Conservation (phyloP, 106 monocot species). For the Posidonia australis region DNA sequence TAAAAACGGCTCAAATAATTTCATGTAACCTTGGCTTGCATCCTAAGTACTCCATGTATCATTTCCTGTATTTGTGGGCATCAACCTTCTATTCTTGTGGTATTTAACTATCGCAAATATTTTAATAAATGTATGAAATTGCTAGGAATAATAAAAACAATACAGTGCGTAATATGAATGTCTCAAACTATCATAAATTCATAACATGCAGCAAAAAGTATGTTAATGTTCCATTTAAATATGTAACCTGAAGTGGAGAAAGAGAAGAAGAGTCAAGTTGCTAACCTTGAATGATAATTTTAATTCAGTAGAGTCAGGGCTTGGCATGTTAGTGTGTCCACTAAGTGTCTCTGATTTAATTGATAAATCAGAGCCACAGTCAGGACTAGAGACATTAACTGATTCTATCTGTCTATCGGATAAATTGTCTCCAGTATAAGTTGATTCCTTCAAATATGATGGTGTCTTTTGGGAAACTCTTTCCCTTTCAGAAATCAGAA, state of each 20-base stretch:
- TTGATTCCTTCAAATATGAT: background rate
- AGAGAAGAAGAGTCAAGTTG: background rate
- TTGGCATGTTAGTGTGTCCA: background rate
- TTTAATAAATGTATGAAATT: too few relatives aligned
- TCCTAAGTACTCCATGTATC: too few relatives aligned
- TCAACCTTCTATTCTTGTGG: too few relatives aligned
- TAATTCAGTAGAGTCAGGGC: conserved; percentile 4
- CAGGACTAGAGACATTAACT: conserved; percentile 16
- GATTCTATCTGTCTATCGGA: background rate
- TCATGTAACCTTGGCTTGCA: too few relatives aligned
- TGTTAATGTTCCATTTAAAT: background rate
- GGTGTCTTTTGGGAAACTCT: background rate
- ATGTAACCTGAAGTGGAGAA: background rate
- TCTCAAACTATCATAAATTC: background rate
- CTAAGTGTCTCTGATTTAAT: conserved; percentile 20
- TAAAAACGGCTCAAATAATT: too few relatives aligned
- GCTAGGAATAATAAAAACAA: too few relatives aligned
- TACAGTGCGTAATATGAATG: background rate
- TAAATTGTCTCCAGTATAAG: background rate
- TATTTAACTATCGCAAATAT: too few relatives aligned
- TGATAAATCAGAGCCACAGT: background rate
- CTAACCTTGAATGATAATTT: conserved; percentile 42
- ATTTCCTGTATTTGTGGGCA: too few relatives aligned
- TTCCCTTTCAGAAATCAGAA: conserved; percentile 39
- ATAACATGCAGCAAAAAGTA: background rate